These are phyloP conservation scores for Thyridium curvatum DNA, from an alignment of 2,329 filamentous ascomycete species.

Conservation along the genomic window DNA sequence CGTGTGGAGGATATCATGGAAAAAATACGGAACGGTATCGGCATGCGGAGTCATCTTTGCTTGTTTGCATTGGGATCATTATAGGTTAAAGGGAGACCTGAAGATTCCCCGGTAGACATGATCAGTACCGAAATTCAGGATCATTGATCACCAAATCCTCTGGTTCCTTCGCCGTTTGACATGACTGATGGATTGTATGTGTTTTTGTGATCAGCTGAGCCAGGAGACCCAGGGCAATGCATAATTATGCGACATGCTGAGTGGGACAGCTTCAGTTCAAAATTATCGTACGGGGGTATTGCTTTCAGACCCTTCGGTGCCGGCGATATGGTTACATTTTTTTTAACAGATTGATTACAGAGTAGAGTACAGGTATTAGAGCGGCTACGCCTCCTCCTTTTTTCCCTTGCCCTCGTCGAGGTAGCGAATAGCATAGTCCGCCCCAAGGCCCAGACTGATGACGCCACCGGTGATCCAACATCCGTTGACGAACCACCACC, in stretches of 20 bases:
- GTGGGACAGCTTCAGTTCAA: too few species aligned
- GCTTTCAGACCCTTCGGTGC: too few species aligned
- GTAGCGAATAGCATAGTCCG: constrained; percentile 53
- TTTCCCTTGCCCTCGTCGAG: constrained; percentile 19
- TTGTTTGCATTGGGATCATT: constrained; percentile 21
- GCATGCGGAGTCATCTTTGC: constrained; percentile 21
- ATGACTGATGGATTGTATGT: too few species aligned
- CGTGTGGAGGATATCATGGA: constrained; percentile 4
- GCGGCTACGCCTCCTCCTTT: constrained; percentile 1
- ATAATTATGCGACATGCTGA: too few species aligned
- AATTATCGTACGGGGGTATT: too few species aligned
- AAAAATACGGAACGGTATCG: constrained; percentile 8
- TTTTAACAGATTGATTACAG: too few species aligned
- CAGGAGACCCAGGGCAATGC: too few species aligned
- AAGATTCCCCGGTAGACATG: constrained; percentile 16
- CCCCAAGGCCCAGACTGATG: constrained; percentile 51
- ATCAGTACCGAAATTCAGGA: constrained; percentile 17
- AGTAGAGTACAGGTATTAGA: too few species aligned
- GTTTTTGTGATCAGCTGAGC: too few species aligned
- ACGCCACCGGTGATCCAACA: constrained; percentile 62
- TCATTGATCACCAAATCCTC: constrained; percentile 10
- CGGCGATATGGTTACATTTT: too few species aligned
- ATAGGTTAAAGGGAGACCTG: constrained; percentile 16
- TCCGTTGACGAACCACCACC: constrained; percentile 73
- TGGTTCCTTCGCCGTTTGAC: too few species aligned